A percentile compares a stretch with the other conserved stretches of the same genome.
Evolutionary conservation across 495 filamentous ascomycete species (phyloP).

Genomic region (Penicillium lagena): DNA sequence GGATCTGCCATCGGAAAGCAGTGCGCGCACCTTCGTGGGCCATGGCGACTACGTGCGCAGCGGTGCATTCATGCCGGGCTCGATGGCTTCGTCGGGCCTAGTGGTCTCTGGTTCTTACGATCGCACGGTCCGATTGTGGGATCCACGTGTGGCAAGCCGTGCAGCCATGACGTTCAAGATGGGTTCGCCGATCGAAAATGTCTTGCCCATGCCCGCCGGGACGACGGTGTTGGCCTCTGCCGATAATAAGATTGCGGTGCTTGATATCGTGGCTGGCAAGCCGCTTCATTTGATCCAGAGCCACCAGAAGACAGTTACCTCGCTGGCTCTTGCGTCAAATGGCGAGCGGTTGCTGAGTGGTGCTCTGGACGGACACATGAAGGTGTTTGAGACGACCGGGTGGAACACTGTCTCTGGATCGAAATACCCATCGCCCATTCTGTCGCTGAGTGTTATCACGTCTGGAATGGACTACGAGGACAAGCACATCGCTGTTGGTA

Average conservation of each 20-base stretch:
- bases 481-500: slow-evolving; percentile 86
- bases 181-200: slow-evolving; percentile 73
- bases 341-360: slow-evolving; percentile 76
- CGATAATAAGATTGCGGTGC: slow-evolving; percentile 84
- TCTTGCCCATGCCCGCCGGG: slow-evolving; percentile 77
- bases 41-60: slow-evolving; percentile 88
- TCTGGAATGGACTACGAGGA: slow-evolving; percentile 63
- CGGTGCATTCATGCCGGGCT: slow-evolving; percentile 79
- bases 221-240: slow-evolving; percentile 81
- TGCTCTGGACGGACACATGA: slow-evolving; percentile 90
- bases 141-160: slow-evolving; percentile 63
- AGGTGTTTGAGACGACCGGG: slow-evolving; percentile 82
- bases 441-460: slow-evolving; percentile 70
- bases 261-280: slow-evolving; percentile 88
- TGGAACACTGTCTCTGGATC: slow-evolving; percentile 92
- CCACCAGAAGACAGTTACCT: slow-evolving; percentile 96
- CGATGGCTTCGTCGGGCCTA: slow-evolving; percentile 58
- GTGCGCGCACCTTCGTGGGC: slow-evolving; percentile 71
- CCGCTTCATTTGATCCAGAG: slow-evolving; percentile 79
- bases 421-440: slow-evolving; percentile 86
- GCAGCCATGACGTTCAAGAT: slow-evolving; percentile 91
- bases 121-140: slow-evolving; percentile 88
- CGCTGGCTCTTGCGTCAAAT: slow-evolving; percentile 69
- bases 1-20: slow-evolving; percentile 79
- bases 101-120: slow-evolving; percentile 90